Evolutionary conservation across 1,284 basidiomycete genomes (phyloP), one percentile per base, ranked within the genome.

Genomic region (Ceratobasidium sp.): DNA sequence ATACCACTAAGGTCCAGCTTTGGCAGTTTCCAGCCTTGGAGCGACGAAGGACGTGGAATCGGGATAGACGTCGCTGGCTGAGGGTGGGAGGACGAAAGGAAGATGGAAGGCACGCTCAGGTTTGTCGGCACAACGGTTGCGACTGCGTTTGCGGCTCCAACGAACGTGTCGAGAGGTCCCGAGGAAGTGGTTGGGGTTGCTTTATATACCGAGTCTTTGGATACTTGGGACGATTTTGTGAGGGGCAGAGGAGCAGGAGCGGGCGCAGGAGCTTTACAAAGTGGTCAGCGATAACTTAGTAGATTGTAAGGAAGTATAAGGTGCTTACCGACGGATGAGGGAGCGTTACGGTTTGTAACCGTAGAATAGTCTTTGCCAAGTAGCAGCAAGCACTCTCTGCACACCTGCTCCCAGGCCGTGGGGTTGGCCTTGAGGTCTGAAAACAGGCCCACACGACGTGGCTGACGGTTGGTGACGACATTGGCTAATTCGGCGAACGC

Each of bases 311-410:
- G 18, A 44, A 20, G 23, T 6, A 64, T 2, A 44, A 23, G 33
- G 18, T 28, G 60, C 42, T 76, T 18, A 63, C 56, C 68, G 7
- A 61, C 26, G 23, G 64, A 4, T 12, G 44, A 46, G 40, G 40
- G 71, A 71, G 64, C 39, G 58, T 78, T 53, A 33, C 79, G 49
- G 42, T 69, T 76, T n/a, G 64, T 26, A 49, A 81, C 60, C 12
- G 63, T 72, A 39, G 75, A 67, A 67, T 81, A 80, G 51, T 81
- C 79, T 58, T 75, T 78, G n/a, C 80, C 80, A 23, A 81, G 73
- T 18, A 81, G 33, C 33, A 81, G 60, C 20, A 81, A 58, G 10
- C 46, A 58, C 42, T 81, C 79, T 23, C 80, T 69, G 73, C 76
- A 80, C 18, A 80, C 69, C 12, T 51, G 67, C 18, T 70, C 66